phyloP scores from a whole-genome alignment of 805 yeast genomes.

The Pichia kluyveri region DNA sequence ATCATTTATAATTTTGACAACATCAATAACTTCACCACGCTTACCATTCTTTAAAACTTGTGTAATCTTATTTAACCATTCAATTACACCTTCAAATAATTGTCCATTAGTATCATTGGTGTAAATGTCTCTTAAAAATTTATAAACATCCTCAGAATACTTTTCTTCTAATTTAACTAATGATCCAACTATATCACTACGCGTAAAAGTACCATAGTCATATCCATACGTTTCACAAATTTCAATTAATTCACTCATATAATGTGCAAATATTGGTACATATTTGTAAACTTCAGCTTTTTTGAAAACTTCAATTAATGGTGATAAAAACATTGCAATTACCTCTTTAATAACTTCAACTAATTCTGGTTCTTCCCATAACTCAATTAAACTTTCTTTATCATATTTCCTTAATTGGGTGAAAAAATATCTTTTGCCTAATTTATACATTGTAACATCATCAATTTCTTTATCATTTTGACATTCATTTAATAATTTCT shows the following conservation, averaged over 20 bases:
- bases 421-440: slow-evolving; percentile 51
- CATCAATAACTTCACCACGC: slow-evolving; percentile 34
- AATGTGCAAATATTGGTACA: slow-evolving; percentile 51
- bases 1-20: slow-evolving; percentile 28
- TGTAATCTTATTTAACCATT: slow-evolving; percentile 63
- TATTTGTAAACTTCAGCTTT: slow-evolving; percentile 59
- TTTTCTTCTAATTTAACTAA: slow-evolving; percentile 57
- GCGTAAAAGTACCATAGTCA: slow-evolving; percentile 31
- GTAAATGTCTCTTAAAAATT: slow-evolving; percentile 76
- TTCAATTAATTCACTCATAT: slow-evolving; percentile 56
- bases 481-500: slow-evolving; percentile 6
- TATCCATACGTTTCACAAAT: slow-evolving; percentile 42
- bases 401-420: slow-evolving; percentile 63
- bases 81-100: slow-evolving; percentile 60
- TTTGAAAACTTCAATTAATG: slow-evolving; percentile 59
- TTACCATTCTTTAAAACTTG: slow-evolving; percentile 46
- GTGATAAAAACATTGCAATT: slow-evolving; percentile 64
- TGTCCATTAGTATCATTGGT: slow-evolving; percentile 44
- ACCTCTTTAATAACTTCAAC: slow-evolving; percentile 67
- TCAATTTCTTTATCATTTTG: not conserved
- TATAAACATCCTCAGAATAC: slow-evolving; percentile 65
- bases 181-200: slow-evolving; percentile 55
- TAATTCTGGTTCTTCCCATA: slow-evolving; percentile 82
- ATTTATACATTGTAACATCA: slow-evolving; percentile 31
- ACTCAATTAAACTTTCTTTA: slow-evolving; percentile 59